A percentile compares a stretch with the other conserved stretches of the same genome.
Evolutionary conservation across 441 rosid species (phyloP).

Genomic region (Omphalea diandra): DNA sequence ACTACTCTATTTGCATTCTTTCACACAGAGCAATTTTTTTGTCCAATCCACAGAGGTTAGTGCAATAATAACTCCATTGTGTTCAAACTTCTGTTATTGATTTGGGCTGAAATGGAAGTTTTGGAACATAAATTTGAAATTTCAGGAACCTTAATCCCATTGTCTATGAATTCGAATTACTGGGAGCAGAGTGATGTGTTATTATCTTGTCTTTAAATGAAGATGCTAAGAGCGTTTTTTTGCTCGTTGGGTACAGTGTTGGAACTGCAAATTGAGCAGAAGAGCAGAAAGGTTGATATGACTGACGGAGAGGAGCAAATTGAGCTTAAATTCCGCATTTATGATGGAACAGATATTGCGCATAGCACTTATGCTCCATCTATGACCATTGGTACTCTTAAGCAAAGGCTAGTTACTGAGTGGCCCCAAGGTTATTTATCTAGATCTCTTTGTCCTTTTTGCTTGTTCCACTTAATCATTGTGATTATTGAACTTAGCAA

Average conservation of each 20-base stretch:
- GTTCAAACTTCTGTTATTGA: neutral
- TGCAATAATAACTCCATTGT: neutral
- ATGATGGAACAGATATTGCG: conserved; percentile 45
- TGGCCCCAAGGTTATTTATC: conserved; percentile 43
- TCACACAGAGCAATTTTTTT: conserved; percentile 7
- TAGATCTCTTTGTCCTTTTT: neutral
- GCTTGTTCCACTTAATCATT: neutral
- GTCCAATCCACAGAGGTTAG: conserved; percentile 27
- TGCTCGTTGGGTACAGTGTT: conserved; percentile 16
- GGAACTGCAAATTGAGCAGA: conserved; percentile 26
- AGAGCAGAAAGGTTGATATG: conserved; percentile 22
- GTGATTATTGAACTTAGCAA: neutral
- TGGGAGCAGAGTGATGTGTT: neutral
- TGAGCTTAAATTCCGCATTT: conserved; percentile 47
- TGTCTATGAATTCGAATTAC: neutral
- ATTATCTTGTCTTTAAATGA: conserved; percentile 5
- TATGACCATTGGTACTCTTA: conserved; percentile 38
- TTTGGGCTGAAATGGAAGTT: neutral
- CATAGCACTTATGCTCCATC: conserved; percentile 39
- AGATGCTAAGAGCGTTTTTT: conserved; percentile 5
- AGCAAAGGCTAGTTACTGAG: conserved; percentile 42
- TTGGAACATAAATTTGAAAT: neutral
- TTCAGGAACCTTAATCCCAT: neutral
- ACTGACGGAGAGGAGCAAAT: conserved; percentile 30
- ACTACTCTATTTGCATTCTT: conserved; percentile 21